Evolutionary conservation across 106 monocot genomes (phyloP).

Genomic region (Dendrobium officinale): DNA sequence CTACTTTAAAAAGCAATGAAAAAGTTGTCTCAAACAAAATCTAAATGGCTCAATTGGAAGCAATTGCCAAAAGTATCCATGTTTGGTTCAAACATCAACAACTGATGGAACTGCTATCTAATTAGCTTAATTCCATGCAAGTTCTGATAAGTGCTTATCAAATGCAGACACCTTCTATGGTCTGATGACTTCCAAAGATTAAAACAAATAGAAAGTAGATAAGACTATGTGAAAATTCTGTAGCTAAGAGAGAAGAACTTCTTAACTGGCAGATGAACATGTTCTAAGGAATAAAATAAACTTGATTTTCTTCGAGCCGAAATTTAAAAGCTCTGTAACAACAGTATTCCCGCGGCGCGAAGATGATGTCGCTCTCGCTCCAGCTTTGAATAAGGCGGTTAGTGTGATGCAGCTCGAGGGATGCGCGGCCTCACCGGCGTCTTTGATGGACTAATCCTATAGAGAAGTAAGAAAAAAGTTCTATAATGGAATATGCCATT

Average conservation of each 20-base stretch:
- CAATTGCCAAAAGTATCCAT: background rate
- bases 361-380: background rate
- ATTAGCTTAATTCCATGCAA: constrained; percentile 2
- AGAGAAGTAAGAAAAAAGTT: background rate
- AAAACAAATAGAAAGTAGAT: background rate
- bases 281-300: constrained; percentile 2
- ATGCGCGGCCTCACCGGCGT: constrained; percentile 63
- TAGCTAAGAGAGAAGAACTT: background rate
- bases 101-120: background rate
- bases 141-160: background rate
- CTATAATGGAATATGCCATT: background rate
- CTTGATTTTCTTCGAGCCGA: background rate
- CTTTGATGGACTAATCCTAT: constrained; percentile 89
- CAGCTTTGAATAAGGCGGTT: constrained; percentile 6
- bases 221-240: background rate
- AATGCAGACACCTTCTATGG: background rate
- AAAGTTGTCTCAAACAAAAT: too few relatives aligned
- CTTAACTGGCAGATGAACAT: background rate
- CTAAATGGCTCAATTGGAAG: background rate
- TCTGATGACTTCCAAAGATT: background rate
- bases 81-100: constrained; percentile 3
- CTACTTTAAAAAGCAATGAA: too few relatives aligned
- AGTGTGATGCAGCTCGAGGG: constrained; percentile 31
- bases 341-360: background rate
- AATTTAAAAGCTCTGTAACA: constrained; percentile 1